These are phyloP conservation scores for Colletotrichum viniferum DNA, from an alignment of 2,329 filamentous ascomycete genomes.

Conservation along the genomic window DNA sequence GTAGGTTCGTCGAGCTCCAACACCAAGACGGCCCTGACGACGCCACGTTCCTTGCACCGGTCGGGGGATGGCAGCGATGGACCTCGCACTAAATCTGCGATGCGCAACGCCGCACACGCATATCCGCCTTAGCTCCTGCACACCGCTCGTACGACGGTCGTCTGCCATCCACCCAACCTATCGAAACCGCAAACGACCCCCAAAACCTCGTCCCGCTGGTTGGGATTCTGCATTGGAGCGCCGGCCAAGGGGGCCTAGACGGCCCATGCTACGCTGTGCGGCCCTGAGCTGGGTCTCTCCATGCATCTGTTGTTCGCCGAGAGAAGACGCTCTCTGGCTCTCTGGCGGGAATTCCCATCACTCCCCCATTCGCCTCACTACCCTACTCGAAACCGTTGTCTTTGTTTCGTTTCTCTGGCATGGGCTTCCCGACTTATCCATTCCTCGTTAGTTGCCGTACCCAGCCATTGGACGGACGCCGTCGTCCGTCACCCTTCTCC, in stretches of 20 bases:
- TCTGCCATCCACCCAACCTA: conserved; percentile 5
- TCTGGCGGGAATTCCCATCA: neutral
- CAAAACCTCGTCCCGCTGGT: conserved; percentile 1
- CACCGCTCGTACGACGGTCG: conserved; percentile 13
- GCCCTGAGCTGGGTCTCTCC: conserved; percentile 13
- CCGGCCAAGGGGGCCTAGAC: conserved; percentile 11
- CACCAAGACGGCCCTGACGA: neutral
- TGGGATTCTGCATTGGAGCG: conserved; percentile 13
- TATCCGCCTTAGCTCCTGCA: conserved; percentile 21
- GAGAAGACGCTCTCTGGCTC: neutral
- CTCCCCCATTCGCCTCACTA: conserved; percentile 10
- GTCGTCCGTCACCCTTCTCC: conserved; percentile 13
- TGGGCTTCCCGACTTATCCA: conserved; percentile 12
- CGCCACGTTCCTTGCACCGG: conserved; percentile 21
- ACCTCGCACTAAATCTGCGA: conserved; percentile 22
- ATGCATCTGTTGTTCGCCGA: conserved; percentile 2
- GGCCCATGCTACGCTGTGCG: conserved; percentile 12
- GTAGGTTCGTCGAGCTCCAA: conserved; percentile 17
- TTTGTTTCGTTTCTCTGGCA: conserved; percentile 19
- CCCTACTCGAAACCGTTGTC: conserved; percentile 5
- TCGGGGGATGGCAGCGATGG: conserved; percentile 12
- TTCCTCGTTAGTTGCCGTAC: conserved; percentile 16
- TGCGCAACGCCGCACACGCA: conserved; percentile 22
- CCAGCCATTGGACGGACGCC: conserved; percentile 1
- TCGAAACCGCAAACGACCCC: conserved; percentile 2